phyloP scores from a whole-genome alignment of 2,329 filamentous ascomycete genomes.

The Clonostachys chloroleuca region DNA sequence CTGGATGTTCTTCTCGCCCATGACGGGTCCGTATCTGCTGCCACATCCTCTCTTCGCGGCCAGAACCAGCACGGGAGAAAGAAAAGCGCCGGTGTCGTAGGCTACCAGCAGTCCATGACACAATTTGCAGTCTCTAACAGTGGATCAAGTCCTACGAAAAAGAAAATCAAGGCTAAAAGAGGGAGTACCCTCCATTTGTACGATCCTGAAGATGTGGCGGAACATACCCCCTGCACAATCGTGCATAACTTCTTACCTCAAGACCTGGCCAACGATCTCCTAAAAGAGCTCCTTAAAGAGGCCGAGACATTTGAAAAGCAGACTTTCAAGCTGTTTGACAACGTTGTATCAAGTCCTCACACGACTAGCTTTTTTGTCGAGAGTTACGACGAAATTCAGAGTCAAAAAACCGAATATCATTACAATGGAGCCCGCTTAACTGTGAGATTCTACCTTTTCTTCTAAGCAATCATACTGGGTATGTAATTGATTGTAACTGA shows the following conservation, averaged over 20 bases:
- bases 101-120: conserved; percentile 61
- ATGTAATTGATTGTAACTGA: background rate
- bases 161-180: conserved; percentile 61
- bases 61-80: no score
- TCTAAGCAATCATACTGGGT: no score
- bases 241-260: conserved; percentile 83
- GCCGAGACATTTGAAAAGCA: conserved; percentile 64
- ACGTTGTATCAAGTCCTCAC: conserved; percentile 80
- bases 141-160: conserved; percentile 25
- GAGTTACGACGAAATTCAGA: conserved; percentile 60
- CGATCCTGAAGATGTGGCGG: conserved; percentile 73
- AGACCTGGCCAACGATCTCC: conserved; percentile 66
- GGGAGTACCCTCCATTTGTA: conserved; percentile 83
- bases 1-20: conserved; percentile 76
- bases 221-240: conserved; percentile 84
- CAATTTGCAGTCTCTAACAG: conserved; percentile 32
- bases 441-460: conserved; percentile 23
- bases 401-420: conserved; percentile 74
- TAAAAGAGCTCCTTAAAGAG: conserved; percentile 73
- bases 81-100: conserved; percentile 26
- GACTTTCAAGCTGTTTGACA: conserved; percentile 84
- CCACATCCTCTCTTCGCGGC: conserved; percentile 48
- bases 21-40: conserved; percentile 69
- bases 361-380: conserved; percentile 82
- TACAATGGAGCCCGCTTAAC: conserved; percentile 78